Evolutionary conservation across 768 basidiomycete species (phyloP), one percentile per base, ranked within the genome.

Genomic region (Sutorius australiensis): DNA sequence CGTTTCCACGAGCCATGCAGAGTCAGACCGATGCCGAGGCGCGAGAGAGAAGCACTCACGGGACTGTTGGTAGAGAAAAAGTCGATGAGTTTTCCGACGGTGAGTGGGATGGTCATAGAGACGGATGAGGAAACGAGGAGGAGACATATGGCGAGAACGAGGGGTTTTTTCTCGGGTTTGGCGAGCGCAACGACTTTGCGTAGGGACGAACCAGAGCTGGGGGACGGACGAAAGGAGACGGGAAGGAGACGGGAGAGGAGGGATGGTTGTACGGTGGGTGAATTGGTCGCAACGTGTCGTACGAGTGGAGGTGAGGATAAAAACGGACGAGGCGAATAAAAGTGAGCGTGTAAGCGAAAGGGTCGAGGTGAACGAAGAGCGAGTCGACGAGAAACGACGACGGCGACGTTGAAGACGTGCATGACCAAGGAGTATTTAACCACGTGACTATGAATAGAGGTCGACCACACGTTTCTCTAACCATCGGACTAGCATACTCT

Each of bases 61-160:
- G 84, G 83, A 59, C 80, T 77, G 1, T 79, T 58, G 8, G 84
- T 74, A 0, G 88, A 84, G 70, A 97, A 98, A 73, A 88, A 93
- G 72, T 98, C 95, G 56, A 99, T 97, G 47, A 98, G 75, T 67
- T 84, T 90, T 10, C 95, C 95, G 62, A 98, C 86, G 1, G 93
- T 93, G 61, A 97, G 83, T 0, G 95, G 95, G 12, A 98, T 80
- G 58, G 87, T 89, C 85, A 98, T 89, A 4, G 92, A 89, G 19
- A 99, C 90, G 3, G 87, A 75, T 9, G 92, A 92, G 0, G 94
- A 95, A n/a, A 92, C 77, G 14, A 95, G 68, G 8, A 98, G 77
- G 57, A 95, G 72, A 0, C 87, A 88, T 42, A 94, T 75, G 7
- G 94, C 94, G 39, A 84, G 77, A 0, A 80, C 64, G 9, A 97